Evolutionary conservation across 768 basidiomycete genomes (phyloP).

Genomic region (Amanita phalloides): DNA sequence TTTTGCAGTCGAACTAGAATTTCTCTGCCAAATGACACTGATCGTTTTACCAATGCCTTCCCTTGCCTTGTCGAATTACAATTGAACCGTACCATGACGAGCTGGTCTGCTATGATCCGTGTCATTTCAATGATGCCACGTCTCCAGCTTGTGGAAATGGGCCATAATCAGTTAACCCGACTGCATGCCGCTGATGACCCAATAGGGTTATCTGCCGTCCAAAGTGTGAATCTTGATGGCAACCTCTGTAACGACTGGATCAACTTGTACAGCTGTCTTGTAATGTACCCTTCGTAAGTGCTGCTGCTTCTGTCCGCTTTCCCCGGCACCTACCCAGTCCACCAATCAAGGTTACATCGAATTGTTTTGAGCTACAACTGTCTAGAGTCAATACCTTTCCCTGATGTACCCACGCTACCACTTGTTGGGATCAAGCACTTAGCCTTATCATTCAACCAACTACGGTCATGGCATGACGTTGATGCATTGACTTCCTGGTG

Average conservation of each 20-base stretch:
- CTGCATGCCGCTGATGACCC: constrained; percentile 8
- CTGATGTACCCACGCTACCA: constrained; percentile 14
- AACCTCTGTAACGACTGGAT: constrained; percentile 55
- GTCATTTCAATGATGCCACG: constrained; percentile 41
- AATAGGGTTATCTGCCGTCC: constrained; percentile 21
- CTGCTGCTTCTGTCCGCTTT: constrained; percentile 5
- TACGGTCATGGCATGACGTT: constrained; percentile 50
- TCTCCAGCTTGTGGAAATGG: constrained; percentile 52
- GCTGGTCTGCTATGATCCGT: constrained; percentile 58
- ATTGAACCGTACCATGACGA: constrained; percentile 60
- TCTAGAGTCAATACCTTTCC: constrained; percentile 38
- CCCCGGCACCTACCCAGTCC: constrained; percentile 7
- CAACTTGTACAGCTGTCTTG: constrained; percentile 32
- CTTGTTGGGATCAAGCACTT: constrained; percentile 40
- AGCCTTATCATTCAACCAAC: constrained; percentile 49
- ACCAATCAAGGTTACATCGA: constrained; percentile 43
- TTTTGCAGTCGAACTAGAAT: constrained; percentile 59
- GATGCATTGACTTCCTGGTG: constrained; percentile 63
- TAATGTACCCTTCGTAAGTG: constrained; percentile 35
- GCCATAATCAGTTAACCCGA: constrained; percentile 48
- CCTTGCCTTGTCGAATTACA: constrained; percentile 50
- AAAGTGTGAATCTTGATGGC: constrained; percentile 57
- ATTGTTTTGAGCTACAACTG: constrained; percentile 58
- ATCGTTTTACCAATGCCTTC: constrained; percentile 32
- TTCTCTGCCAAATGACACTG: constrained; percentile 21